These are phyloP conservation scores for Fusarium guadeloupense DNA, from an alignment of 2,329 filamentous ascomycete genomes.

Conservation along the genomic window DNA sequence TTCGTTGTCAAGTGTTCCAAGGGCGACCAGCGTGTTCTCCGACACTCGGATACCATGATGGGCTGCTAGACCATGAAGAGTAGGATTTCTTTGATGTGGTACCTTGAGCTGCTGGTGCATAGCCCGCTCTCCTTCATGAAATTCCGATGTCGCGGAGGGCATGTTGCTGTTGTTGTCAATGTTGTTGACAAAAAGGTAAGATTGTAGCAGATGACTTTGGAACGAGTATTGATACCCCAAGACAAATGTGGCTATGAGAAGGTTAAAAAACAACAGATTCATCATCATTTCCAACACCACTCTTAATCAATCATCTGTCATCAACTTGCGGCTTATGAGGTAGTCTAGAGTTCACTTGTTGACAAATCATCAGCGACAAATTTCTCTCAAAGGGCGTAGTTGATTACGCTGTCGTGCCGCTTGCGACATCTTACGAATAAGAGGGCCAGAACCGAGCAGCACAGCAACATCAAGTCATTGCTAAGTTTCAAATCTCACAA, in stretches of 20 bases:
- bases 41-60: conserved; percentile 69
- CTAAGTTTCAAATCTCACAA: not conserved
- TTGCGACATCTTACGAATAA: conserved; percentile 12
- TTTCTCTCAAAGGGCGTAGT: conserved; percentile 24
- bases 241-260: conserved; percentile 3
- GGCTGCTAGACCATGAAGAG: conserved; percentile 67
- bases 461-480: not conserved
- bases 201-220: not conserved
- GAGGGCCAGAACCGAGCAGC: not conserved
- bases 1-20: conserved; percentile 74
- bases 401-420: conserved; percentile 6
- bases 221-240: conserved; percentile 13
- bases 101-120: conserved; percentile 71
- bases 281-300: not conserved
- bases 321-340: not conserved
- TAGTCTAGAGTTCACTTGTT: not conserved
- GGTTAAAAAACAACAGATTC: conserved; percentile 3
- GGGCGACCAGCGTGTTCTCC: conserved; percentile 72
- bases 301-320: conserved; percentile 21
- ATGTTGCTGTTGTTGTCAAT: conserved; percentile 25
- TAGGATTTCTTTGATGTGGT: conserved; percentile 71
- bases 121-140: conserved; percentile 72
- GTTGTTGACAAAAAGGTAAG: conserved; percentile 6
- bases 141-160: conserved; percentile 50
- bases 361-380: conserved; percentile 24